Evolutionary conservation across 2,329 filamentous ascomycete species (phyloP).

Genomic region (Trichoderma oligosporum): DNA sequence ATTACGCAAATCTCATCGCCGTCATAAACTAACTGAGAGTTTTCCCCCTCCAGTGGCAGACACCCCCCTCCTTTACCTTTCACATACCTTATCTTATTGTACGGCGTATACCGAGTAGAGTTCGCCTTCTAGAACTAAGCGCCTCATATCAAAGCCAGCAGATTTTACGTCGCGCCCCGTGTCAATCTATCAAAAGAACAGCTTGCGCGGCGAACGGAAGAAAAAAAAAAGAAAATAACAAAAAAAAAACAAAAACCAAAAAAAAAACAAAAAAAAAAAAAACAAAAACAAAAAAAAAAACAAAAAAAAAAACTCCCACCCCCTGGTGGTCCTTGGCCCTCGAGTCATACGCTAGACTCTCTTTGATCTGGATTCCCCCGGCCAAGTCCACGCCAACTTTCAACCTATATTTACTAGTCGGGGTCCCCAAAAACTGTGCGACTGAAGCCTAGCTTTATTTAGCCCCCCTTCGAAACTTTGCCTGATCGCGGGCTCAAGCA

Average conservation of each 20-base stretch:
- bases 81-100: slow-evolving; percentile 4
- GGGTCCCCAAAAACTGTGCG: slow-evolving; percentile 32
- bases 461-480: slow-evolving; percentile 26
- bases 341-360: slow-evolving; percentile 35
- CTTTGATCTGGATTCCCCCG: slow-evolving; percentile 33
- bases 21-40: slow-evolving; percentile 17
- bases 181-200: slow-evolving; percentile 8
- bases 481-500: slow-evolving; percentile 26
- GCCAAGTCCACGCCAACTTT: slow-evolving; percentile 32
- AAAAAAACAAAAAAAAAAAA: background rate
- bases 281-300: background rate
- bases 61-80: background rate
- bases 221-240: background rate
- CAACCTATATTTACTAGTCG: slow-evolving; percentile 36
- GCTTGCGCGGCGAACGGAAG: background rate
- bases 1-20: slow-evolving; percentile 17
- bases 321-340: slow-evolving; percentile 21
- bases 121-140: slow-evolving; percentile 18
- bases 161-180: slow-evolving; percentile 4
- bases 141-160: slow-evolving; percentile 13
- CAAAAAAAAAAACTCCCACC: slow-evolving; percentile 10
- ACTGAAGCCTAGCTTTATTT: slow-evolving; percentile 20
- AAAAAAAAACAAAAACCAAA: background rate
- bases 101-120: background rate
- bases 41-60: background rate